Conservation (phyloP, 2,329 filamentous ascomycete species). For the Pseudogymnoascus verrucosus region DNA sequence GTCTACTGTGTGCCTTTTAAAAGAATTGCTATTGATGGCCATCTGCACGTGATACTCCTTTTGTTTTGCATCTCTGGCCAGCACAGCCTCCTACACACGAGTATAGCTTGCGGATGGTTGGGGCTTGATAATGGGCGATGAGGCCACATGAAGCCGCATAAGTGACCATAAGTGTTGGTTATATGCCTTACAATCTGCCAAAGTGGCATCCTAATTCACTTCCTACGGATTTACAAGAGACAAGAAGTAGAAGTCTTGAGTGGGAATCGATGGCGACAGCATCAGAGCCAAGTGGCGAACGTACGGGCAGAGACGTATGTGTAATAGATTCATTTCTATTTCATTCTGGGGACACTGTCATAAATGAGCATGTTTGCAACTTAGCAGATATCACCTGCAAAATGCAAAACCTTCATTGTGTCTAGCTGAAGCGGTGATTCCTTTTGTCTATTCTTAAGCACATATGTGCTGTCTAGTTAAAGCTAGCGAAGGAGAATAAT, state of each 20-base stretch:
- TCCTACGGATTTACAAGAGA: background rate
- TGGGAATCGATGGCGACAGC: background rate
- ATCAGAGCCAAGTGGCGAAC: background rate
- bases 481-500: background rate
- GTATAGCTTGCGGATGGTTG: background rate
- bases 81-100: background rate
- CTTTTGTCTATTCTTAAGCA: background rate
- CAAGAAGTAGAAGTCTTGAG: background rate
- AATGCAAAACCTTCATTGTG: background rate
- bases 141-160: background rate
- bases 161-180: background rate
- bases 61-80: background rate
- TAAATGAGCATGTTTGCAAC: background rate
- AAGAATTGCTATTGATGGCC: conserved; percentile 1
- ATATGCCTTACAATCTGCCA: background rate
- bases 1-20: background rate
- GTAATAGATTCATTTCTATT: background rate
- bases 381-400: background rate
- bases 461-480: background rate
- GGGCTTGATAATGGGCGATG: background rate
- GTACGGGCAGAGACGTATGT: background rate
- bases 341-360: background rate
- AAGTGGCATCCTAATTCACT: background rate
- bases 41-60: background rate
- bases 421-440: background rate